These are phyloP conservation scores for Emydomyces testavorans DNA, from an alignment of 2,329 filamentous ascomycete genomes.

Conservation along the genomic window DNA sequence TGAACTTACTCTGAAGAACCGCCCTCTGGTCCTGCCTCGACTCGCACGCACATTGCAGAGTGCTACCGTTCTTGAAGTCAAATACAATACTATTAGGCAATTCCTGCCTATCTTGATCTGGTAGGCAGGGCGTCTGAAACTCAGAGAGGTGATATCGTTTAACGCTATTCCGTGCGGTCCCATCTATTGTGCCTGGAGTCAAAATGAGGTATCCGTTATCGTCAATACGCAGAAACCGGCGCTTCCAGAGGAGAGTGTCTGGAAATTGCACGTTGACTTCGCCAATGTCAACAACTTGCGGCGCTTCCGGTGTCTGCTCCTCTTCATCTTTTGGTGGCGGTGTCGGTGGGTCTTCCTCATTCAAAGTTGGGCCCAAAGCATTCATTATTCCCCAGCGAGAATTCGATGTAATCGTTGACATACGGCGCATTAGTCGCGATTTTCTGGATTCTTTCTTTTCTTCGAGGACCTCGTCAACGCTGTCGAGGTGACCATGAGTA, in stretches of 20 bases:
- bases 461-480: slow-evolving; percentile 32
- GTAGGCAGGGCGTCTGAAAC: slow-evolving; percentile 65
- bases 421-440: slow-evolving; percentile 54
- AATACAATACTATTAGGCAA: slow-evolving; percentile 70
- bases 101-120: slow-evolving; percentile 86
- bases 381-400: slow-evolving; percentile 39
- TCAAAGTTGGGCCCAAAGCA: slow-evolving; percentile 28
- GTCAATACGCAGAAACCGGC: slow-evolving; percentile 77
- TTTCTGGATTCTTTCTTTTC: slow-evolving; percentile 47
- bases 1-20: slow-evolving; percentile 40
- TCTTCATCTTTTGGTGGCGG: slow-evolving; percentile 9
- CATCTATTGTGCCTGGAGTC: slow-evolving; percentile 54
- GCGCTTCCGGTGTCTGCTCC: slow-evolving; percentile 18
- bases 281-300: slow-evolving; percentile 58
- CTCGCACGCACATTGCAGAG: slow-evolving; percentile 53
- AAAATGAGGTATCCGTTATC: slow-evolving; percentile 72
- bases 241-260: slow-evolving; percentile 92
- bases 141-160: slow-evolving; percentile 80
- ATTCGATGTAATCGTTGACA: slow-evolving; percentile 48
- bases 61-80: slow-evolving; percentile 51
- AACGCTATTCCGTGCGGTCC: slow-evolving; percentile 46
- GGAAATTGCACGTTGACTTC: slow-evolving; percentile 97
- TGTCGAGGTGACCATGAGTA: slow-evolving; percentile 22
- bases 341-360: slow-evolving; percentile 27
- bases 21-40: slow-evolving; percentile 43